Conservation (phyloP, 139 green algal genomes). For the Volvox africanus region DNA sequence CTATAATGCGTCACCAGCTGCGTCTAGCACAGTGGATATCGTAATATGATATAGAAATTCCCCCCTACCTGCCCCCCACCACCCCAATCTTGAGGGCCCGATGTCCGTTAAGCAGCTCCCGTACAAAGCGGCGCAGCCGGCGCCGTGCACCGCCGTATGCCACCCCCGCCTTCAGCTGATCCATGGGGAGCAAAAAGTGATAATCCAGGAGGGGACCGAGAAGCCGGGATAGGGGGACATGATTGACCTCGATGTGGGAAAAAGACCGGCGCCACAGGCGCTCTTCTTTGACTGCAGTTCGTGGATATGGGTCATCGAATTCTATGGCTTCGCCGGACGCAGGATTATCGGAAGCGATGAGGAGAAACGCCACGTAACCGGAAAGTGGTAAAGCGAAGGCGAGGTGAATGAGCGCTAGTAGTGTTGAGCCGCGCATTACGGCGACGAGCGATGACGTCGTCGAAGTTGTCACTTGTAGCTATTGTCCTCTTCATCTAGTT, state of each 20-base stretch:
- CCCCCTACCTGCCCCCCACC: slow-evolving; percentile 15
- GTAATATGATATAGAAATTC: too few relatives aligned
- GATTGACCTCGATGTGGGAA: background rate
- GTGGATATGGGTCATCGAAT: background rate
- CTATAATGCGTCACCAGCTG: too few relatives aligned
- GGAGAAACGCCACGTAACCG: background rate
- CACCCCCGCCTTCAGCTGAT: slow-evolving; percentile 2
- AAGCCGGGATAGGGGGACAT: background rate
- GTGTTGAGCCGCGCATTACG: background rate
- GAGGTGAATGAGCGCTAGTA: background rate
- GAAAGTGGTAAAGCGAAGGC: background rate
- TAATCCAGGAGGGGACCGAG: background rate
- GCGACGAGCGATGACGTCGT: background rate
- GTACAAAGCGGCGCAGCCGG: slow-evolving; percentile 17
- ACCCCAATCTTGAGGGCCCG: background rate
- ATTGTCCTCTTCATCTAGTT: too few relatives aligned
- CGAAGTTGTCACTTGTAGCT: too few relatives aligned
- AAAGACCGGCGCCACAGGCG: slow-evolving; percentile 3
- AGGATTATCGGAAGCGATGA: too few relatives aligned
- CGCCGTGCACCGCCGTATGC: background rate
- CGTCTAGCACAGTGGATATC: too few relatives aligned
- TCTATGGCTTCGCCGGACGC: background rate
- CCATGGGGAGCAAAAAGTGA: background rate
- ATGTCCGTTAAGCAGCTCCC: background rate
- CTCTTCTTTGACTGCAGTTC: background rate